These are phyloP conservation scores for Tolypocladium ovalisporum DNA, from an alignment of 2,329 filamentous ascomycete species.

Conservation along the genomic window DNA sequence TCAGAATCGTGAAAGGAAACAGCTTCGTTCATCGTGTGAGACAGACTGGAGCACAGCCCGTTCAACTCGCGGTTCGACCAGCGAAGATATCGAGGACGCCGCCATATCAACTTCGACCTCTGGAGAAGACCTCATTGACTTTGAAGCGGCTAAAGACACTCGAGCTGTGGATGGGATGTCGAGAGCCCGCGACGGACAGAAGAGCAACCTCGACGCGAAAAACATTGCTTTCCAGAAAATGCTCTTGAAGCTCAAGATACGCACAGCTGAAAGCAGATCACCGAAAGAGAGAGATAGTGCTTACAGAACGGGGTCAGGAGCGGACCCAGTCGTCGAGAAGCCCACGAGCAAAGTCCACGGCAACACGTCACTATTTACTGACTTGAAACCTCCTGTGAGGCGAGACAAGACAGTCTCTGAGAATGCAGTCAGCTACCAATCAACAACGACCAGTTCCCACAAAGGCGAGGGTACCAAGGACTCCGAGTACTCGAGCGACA, in stretches of 20 bases:
- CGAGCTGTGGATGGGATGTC: too few relatives aligned
- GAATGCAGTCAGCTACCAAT: slow-evolving; percentile 1
- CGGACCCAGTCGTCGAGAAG: not conserved
- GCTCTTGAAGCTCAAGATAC: slow-evolving; percentile 14
- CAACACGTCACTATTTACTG: not conserved
- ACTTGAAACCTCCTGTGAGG: not conserved
- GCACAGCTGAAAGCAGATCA: not conserved
- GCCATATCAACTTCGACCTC: not conserved
- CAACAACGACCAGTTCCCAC: not conserved
- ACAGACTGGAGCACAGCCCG: not conserved
- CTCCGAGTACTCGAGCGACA: not conserved
- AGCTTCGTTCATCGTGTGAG: not conserved
- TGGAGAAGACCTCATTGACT: not conserved
- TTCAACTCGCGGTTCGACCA: not conserved
- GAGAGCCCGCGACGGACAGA: not conserved
- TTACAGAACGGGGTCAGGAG: not conserved
- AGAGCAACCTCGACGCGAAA: slow-evolving; percentile 2
- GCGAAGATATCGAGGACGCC: not conserved
- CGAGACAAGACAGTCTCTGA: slow-evolving; percentile 7
- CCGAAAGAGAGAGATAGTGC: not conserved
- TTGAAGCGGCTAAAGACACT: not conserved
- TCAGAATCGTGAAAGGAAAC: not conserved
- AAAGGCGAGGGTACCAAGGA: not conserved
- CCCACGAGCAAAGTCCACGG: not conserved
- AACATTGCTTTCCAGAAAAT: slow-evolving; percentile 15